Percentiles rank a stretch among this genome's conserved stretches.
Evolutionary conservation across 106 monocot genomes (phyloP).

Genomic region (Vanilla planifolia): DNA sequence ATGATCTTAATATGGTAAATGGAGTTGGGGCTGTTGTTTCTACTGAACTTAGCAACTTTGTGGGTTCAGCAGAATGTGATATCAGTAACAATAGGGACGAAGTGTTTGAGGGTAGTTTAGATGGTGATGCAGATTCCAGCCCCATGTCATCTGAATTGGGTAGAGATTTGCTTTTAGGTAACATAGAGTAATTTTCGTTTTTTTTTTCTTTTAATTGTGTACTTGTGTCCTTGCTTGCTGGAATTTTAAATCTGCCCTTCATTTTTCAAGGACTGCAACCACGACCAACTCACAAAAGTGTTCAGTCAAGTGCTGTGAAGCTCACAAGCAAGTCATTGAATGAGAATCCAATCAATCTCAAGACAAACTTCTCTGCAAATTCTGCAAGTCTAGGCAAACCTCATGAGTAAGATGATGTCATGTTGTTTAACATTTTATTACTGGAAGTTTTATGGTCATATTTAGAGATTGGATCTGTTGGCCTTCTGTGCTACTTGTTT

Average conservation of each 20-base stretch:
- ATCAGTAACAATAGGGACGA: background rate
- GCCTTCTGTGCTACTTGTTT: too few relatives aligned
- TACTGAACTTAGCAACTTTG: slow-evolving; percentile 2
- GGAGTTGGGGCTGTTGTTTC: slow-evolving; percentile 5
- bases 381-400: slow-evolving; percentile 56
- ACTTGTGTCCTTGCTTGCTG: slow-evolving; percentile 1
- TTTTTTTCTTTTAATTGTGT: background rate
- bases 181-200: too few relatives aligned
- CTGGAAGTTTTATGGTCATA: too few relatives aligned
- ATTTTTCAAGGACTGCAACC: slow-evolving; percentile 38
- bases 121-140: background rate
- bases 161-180: slow-evolving; percentile 21
- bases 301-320: slow-evolving; percentile 13
- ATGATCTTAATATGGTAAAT: slow-evolving; percentile 2
- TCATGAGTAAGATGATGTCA: too few relatives aligned
- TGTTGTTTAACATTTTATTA: too few relatives aligned
- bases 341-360: slow-evolving; percentile 1
- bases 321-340: slow-evolving; percentile 5
- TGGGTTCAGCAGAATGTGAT: background rate
- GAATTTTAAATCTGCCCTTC: slow-evolving; percentile 17
- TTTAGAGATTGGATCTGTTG: too few relatives aligned
- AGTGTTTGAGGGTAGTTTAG: slow-evolving; percentile 10
- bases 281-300: slow-evolving; percentile 14
- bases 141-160: slow-evolving; percentile 6
- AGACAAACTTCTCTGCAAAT: slow-evolving; percentile 11